phyloP scores from a whole-genome alignment of 179 eudicot species.

The Pouteria campechiana region DNA sequence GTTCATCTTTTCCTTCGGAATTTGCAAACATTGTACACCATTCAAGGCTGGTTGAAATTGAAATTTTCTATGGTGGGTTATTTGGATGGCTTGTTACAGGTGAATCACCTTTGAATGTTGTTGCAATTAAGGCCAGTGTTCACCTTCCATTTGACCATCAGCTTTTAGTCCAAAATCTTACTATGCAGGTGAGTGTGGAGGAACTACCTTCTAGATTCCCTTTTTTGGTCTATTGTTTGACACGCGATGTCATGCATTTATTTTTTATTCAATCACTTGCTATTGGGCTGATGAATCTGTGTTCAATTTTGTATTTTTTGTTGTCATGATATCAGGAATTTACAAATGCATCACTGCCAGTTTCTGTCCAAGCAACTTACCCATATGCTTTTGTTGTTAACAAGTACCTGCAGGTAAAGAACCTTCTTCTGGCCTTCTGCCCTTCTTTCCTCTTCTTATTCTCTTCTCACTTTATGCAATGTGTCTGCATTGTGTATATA shows the following conservation, averaged over 20 bases:
- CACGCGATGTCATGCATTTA: background rate
- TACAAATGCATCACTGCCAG: slow-evolving; percentile 73
- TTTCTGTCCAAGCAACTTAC: slow-evolving; percentile 83
- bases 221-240: background rate
- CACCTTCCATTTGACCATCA: slow-evolving; percentile 74
- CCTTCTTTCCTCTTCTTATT: no score
- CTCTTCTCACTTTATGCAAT: no score
- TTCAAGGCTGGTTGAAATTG: background rate
- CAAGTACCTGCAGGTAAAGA: slow-evolving; percentile 76
- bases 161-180: slow-evolving; percentile 68
- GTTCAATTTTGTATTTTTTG: background rate
- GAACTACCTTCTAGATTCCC: background rate
- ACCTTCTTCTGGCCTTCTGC: background rate
- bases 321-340: slow-evolving; percentile 24
- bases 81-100: slow-evolving; percentile 28
- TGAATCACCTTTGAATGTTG: slow-evolving; percentile 48
- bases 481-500: no score
- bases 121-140: slow-evolving; percentile 70
- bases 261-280: background rate
- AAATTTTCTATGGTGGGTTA: no score
- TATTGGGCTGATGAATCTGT: no score
- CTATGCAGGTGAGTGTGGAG: slow-evolving; percentile 47
- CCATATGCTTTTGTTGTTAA: slow-evolving; percentile 80
- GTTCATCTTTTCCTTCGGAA: no score
- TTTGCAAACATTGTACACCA: background rate